Evolutionary conservation across 1,284 basidiomycete genomes (phyloP), one percentile per base, ranked within the genome.

Genomic region (Peniophora sp.): DNA sequence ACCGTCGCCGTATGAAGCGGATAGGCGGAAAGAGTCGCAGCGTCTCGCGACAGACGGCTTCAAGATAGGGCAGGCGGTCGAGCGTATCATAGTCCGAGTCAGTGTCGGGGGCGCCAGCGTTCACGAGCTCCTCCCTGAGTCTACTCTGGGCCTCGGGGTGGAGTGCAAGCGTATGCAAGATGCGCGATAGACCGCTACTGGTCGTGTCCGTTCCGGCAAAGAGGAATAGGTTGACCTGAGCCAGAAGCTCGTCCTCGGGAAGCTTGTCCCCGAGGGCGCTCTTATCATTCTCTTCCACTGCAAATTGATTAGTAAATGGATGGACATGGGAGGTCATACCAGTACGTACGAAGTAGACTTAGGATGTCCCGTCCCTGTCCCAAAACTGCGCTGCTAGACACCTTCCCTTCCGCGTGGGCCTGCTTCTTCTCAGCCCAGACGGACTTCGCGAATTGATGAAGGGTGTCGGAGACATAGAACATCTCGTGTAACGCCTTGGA

Each of bases 361-460:
- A 77, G 65, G 45, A 78, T 68, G 58, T 78, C 74, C 47, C 72
- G 74, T 17, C 69, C 71, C 34, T 57, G 58, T 1, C 65, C 67
- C 32, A 69, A 55, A 47, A 72, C 67, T 10, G 58, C 53, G 9
- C 54, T 44, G 0, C 69, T 52, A 8, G 59, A 63, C n/a, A 67
- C 63, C 25, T 72, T 65, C 0, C 68, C 69, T 48, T 61, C 58
- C 24, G 55, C 58, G 3, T 76, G 52, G 1, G 67, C 67, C n/a
- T 51, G 56, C 57, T 63, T 69, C 61, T 74, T 79, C 20, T 58
- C 59, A 24, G 67, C 55, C 16, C 68, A 66, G 3, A 79, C 12
- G 5, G 38, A n/a, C 38, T 6, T 41, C 38, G 38, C n/a, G 38
- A 8, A 41, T 6, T 8, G 8, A 5, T 41, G 5, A 6, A 20